These are phyloP conservation scores for Capsella bursapastoris DNA, from an alignment of 345 rosid genomes.

Conservation along the genomic window DNA sequence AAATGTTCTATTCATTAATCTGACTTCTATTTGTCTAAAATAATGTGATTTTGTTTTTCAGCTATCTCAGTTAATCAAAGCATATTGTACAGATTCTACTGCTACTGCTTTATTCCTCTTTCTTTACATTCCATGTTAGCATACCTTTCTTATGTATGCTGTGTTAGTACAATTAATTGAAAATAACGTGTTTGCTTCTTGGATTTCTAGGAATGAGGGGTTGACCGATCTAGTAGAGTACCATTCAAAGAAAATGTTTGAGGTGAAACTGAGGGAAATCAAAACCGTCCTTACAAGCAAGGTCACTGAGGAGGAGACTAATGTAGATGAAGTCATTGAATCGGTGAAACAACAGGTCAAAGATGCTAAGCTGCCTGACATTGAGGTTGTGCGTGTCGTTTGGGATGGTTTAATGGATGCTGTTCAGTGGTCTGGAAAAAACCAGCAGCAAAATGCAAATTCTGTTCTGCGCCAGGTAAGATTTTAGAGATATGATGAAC, in stretches of 20 bases:
- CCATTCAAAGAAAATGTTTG: constrained; percentile 89
- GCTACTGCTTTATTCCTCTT: background rate
- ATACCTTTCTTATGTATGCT: background rate
- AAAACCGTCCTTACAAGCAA: constrained; percentile 77
- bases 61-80: background rate
- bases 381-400: constrained; percentile 75
- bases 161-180: background rate
- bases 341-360: constrained; percentile 75
- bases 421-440: constrained; percentile 99
- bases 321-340: constrained; percentile 79
- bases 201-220: constrained; percentile 80
- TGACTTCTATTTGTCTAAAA: background rate
- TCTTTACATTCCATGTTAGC: background rate
- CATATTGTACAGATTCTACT: constrained; percentile 3
- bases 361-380: constrained; percentile 83
- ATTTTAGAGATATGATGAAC: background rate
- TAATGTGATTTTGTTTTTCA: background rate
- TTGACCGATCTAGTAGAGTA: constrained; percentile 84
- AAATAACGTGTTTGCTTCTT: constrained; percentile 26
- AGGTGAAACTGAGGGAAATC: constrained; percentile 89
- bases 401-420: constrained; percentile 99
- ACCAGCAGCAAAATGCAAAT: constrained; percentile 96
- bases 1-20: background rate
- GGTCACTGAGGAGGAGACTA: constrained; percentile 82
- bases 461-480: constrained; percentile 84